Conservation (phyloP, 371 early-diverging fungal genomes). For the Lichtheimia ornata region DNA sequence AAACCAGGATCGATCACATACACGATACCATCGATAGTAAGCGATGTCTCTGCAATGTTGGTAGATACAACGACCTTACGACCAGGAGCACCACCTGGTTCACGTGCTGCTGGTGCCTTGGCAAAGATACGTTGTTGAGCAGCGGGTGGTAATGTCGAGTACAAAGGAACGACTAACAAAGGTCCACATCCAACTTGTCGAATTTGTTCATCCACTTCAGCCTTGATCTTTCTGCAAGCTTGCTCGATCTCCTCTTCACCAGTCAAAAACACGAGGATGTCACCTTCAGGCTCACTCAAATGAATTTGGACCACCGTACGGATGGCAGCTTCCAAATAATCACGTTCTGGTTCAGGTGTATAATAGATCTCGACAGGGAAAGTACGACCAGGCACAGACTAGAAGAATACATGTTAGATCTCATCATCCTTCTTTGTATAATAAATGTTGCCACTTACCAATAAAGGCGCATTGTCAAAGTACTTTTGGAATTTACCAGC, state of each 20-base stretch:
- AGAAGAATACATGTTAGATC: slow-evolving; percentile 2
- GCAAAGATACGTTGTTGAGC: slow-evolving; percentile 93
- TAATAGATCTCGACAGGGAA: slow-evolving; percentile 92
- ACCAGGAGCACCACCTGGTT: slow-evolving; percentile 78
- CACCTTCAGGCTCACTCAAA: slow-evolving; percentile 80
- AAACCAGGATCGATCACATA: slow-evolving; percentile 99
- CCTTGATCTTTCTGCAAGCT: slow-evolving; percentile 72
- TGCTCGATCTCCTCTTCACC: slow-evolving; percentile 96
- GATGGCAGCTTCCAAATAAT: slow-evolving; percentile 88
- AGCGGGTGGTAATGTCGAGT: slow-evolving; percentile 90
- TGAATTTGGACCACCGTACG: slow-evolving; percentile 87
- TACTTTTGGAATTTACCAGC: slow-evolving; percentile 88
- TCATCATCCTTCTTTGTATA: neutral
- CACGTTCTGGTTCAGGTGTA: slow-evolving; percentile 84
- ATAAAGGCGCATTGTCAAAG: slow-evolving; percentile 74
- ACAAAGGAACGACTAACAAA: slow-evolving; percentile 85
- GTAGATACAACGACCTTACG: slow-evolving; percentile 96
- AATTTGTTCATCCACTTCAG: slow-evolving; percentile 65
- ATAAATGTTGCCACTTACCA: slow-evolving; percentile 25
- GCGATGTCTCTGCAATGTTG: slow-evolving; percentile 98
- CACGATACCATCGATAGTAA: slow-evolving; percentile 98
- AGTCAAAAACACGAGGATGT: slow-evolving; percentile 90
- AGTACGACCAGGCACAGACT: slow-evolving; percentile 83
- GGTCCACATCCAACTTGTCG: slow-evolving; percentile 66
- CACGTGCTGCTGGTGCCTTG: slow-evolving; percentile 77